phyloP scores from a whole-genome alignment of 2,329 filamentous ascomycete species.

The Onygenales sp. region DNA sequence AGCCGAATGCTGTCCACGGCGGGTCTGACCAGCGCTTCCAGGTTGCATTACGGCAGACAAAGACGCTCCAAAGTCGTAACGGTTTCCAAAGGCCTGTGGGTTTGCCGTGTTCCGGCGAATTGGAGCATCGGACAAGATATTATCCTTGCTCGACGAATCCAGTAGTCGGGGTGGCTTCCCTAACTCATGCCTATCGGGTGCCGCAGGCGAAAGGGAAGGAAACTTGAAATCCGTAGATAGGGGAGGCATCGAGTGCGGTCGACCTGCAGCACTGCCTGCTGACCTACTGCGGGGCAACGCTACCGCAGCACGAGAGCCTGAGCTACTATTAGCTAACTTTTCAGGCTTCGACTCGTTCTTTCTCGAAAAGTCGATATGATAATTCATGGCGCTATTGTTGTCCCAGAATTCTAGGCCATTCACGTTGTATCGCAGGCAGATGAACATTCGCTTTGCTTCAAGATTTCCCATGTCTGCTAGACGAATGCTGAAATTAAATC shows the following conservation, averaged over 20 bases:
- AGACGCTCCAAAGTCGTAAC: slow-evolving; percentile 95
- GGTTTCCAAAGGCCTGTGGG: slow-evolving; percentile 73
- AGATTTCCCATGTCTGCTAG: slow-evolving; percentile 83
- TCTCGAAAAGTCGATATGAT: slow-evolving; percentile 87
- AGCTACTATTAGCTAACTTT: slow-evolving; percentile 38
- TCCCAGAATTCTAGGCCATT: slow-evolving; percentile 88
- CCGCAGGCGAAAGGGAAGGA: slow-evolving; percentile 12
- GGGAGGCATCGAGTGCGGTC: slow-evolving; percentile 41
- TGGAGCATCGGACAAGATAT: slow-evolving; percentile 51
- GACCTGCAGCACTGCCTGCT: slow-evolving; percentile 39
- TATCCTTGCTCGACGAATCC: slow-evolving; percentile 43
- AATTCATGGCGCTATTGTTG: slow-evolving; percentile 80
- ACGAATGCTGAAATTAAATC: slow-evolving; percentile 92
- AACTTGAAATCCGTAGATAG: slow-evolving; percentile 63
- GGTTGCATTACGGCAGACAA: slow-evolving; percentile 69
- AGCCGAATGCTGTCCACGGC: slow-evolving; percentile 52
- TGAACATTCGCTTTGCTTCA: slow-evolving; percentile 82
- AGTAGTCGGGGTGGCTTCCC: background rate
- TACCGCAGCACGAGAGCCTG: slow-evolving; percentile 42
- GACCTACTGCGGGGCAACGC: slow-evolving; percentile 59
- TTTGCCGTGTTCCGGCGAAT: slow-evolving; percentile 37
- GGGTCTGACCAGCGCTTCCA: slow-evolving; percentile 39
- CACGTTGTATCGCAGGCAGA: slow-evolving; percentile 83
- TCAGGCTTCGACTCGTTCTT: slow-evolving; percentile 54
- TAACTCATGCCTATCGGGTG: slow-evolving; percentile 1